Conservation (phyloP, 495 filamentous ascomycete genomes). For the Penicillium pancosmium region DNA sequence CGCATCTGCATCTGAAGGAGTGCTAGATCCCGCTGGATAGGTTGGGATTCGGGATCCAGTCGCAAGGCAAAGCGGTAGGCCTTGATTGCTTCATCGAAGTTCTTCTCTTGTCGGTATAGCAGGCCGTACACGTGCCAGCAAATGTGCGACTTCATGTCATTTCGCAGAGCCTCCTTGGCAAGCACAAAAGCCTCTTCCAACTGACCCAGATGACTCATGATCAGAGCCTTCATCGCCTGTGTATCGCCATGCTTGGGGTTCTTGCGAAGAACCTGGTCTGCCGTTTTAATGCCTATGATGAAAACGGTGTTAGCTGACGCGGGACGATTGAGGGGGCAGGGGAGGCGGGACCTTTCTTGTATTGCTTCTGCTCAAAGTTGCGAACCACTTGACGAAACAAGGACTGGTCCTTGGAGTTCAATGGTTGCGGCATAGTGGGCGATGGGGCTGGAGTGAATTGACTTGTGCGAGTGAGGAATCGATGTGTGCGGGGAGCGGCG, state of each 20-base stretch:
- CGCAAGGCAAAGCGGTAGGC: constrained; percentile 93
- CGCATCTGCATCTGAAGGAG: constrained; percentile 95
- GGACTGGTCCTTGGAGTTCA: constrained; percentile 86
- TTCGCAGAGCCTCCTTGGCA: constrained; percentile 85
- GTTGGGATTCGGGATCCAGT: constrained; percentile 87
- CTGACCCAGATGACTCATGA: constrained; percentile 88
- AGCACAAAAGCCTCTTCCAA: constrained; percentile 90
- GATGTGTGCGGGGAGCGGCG: constrained; percentile 47
- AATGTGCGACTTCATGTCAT: constrained; percentile 98
- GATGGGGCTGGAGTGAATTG: constrained; percentile 35
- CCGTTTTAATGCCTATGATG: constrained; percentile 75
- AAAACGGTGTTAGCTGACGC: constrained; percentile 26
- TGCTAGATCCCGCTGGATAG: constrained; percentile 93
- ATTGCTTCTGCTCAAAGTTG: constrained; percentile 96
- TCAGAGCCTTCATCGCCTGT: constrained; percentile 97
- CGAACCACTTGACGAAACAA: constrained; percentile 94
- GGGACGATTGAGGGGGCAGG: neutral
- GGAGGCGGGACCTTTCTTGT: constrained; percentile 76
- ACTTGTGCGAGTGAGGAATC: constrained; percentile 43
- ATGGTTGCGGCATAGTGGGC: constrained; percentile 73
- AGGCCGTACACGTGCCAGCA: constrained; percentile 99
- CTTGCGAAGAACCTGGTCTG: constrained; percentile 92
- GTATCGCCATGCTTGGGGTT: constrained; percentile 97
- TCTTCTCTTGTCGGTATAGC: constrained; percentile 88
- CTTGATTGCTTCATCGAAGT: constrained; percentile 98